Conservation (phyloP, 768 basidiomycete genomes). For the Symmetrospora coprosmae region DNA sequence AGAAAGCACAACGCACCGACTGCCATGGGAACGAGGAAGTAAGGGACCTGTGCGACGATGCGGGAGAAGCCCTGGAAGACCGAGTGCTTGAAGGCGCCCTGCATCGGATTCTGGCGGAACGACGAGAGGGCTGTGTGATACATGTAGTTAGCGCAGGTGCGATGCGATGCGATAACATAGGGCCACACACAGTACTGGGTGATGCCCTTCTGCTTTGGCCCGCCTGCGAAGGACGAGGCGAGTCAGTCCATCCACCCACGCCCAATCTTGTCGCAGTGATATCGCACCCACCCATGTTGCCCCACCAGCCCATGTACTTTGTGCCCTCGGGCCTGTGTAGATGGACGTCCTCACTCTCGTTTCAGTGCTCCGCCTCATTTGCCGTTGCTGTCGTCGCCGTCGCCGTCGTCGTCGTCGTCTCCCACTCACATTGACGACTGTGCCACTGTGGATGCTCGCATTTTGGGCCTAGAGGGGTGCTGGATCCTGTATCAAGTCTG, state of each 20-base stretch:
- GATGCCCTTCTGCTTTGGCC: conserved; percentile 20
- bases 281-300: conserved; percentile 7
- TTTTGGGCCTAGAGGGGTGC: too few species aligned
- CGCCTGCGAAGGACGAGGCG: too few species aligned
- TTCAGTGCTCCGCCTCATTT: too few species aligned
- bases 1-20: conserved; percentile 16
- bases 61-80: conserved; percentile 21
- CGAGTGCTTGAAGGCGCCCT: conserved; percentile 20
- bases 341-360: too few species aligned
- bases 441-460: too few species aligned
- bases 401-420: too few species aligned
- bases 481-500: too few species aligned
- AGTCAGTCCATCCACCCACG: not conserved
- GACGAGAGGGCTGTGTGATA: conserved; percentile 23
- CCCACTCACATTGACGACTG: too few species aligned
- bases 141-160: not conserved
- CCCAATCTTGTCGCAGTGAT: not conserved
- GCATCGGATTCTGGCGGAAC: conserved; percentile 23
- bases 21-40: conserved; percentile 21
- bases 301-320: conserved; percentile 25
- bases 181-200: conserved; percentile 19
- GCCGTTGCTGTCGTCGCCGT: too few species aligned
- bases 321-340: too few species aligned
- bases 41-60: conserved; percentile 19
- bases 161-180: not conserved